Evolutionary conservation across 768 basidiomycete species (phyloP).

Genomic region (Hortiboletus flavorubellus): DNA sequence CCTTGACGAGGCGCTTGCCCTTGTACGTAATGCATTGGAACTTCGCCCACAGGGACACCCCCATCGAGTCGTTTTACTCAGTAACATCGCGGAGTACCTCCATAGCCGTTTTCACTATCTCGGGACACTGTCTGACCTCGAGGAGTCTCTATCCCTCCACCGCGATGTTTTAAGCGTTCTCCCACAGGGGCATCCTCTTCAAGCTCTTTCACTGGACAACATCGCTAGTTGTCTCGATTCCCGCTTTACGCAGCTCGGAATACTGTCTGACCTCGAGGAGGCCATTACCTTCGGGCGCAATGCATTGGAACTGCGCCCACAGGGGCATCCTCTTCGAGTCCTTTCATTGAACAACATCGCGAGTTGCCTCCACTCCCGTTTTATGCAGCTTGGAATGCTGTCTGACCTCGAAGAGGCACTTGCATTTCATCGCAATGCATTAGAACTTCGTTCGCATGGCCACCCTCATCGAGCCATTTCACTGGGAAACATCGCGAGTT

Average conservation of each 20-base stretch:
- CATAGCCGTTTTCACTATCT: neutral
- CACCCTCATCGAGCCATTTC: neutral
- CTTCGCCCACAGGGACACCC: constrained; percentile 1
- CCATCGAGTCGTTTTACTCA: neutral
- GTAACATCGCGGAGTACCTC: neutral
- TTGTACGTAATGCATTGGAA: neutral
- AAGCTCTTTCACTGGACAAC: neutral
- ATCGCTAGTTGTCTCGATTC: neutral
- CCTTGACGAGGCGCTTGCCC: constrained; percentile 1
- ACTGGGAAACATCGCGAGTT: neutral
- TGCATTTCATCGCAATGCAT: no score
- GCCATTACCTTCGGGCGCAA: neutral
- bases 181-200: neutral
- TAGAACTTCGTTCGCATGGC: no score
- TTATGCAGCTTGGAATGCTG: no score
- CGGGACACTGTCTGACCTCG: neutral
- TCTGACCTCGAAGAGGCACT: no score
- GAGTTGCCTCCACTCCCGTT: neutral
- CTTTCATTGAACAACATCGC: neutral
- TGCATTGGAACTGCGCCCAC: neutral
- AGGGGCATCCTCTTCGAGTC: neutral
- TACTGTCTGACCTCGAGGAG: neutral
- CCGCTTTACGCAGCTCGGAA: neutral
- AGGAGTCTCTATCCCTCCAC: neutral
- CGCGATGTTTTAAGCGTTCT: neutral